phyloP scores from a whole-genome alignment of 345 rosid species.

The Rhizophora mangle region DNA sequence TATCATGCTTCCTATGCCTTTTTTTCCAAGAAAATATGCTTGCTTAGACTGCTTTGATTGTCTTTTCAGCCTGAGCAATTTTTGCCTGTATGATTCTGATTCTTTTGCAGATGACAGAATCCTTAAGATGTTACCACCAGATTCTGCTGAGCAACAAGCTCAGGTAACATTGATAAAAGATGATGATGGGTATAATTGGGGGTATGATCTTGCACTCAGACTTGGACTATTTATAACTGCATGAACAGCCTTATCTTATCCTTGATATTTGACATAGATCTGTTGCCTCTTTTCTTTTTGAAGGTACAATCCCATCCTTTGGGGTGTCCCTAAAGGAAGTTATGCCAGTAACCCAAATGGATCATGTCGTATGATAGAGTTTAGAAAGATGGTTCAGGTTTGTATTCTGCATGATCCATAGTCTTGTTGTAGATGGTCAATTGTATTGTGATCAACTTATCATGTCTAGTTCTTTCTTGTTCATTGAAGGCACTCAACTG shows the following conservation, averaged over 20 bases:
- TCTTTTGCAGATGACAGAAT: conserved; percentile 53
- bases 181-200: conserved; percentile 93
- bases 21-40: background rate
- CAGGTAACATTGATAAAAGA: conserved; percentile 63
- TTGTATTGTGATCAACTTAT: background rate
- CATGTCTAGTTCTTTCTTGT: conserved; percentile 12
- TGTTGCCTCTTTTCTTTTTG: conserved; percentile 21
- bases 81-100: conserved; percentile 16
- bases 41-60: background rate
- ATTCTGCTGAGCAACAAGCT: conserved; percentile 80
- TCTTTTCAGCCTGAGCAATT: conserved; percentile 3
- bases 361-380: conserved; percentile 66
- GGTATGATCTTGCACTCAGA: conserved; percentile 46
- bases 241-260: background rate
- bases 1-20: too few species aligned
- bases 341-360: conserved; percentile 80
- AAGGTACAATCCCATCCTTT: conserved; percentile 92
- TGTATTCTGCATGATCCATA: conserved; percentile 8
- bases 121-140: conserved; percentile 68
- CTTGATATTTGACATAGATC: conserved; percentile 2
- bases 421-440: background rate
- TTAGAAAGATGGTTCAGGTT: conserved; percentile 97
- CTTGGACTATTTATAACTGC: background rate
- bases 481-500: conserved; percentile 58
- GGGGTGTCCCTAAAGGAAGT: conserved; percentile 99